Evolutionary conservation across 2,329 filamentous ascomycete genomes (phyloP).

Genomic region (Orbilia ellipsospora): DNA sequence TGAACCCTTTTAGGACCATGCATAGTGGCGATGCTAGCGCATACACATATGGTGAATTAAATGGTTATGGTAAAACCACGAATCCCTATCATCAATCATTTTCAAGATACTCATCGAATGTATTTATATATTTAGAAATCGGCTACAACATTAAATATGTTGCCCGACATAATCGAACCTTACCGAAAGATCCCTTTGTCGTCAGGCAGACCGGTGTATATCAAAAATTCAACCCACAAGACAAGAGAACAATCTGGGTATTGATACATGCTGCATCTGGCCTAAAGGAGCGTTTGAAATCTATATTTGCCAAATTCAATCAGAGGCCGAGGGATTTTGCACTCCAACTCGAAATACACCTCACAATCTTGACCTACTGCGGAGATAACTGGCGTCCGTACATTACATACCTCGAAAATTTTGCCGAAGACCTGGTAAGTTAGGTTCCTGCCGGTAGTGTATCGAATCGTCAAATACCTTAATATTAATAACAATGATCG

Average conservation of each 20-base stretch:
- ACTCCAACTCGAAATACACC: slow-evolving; percentile 25
- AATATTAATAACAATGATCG: background rate
- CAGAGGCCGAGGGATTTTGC: slow-evolving; percentile 13
- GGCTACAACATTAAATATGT: slow-evolving; percentile 30
- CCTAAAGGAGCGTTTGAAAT: slow-evolving; percentile 17
- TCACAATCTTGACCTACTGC: slow-evolving; percentile 5
- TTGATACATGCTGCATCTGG: slow-evolving; percentile 19
- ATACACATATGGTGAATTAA: background rate
- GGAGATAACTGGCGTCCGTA: slow-evolving; percentile 23
- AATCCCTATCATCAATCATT: background rate
- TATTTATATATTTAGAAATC: slow-evolving; percentile 3
- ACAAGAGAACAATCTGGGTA: slow-evolving; percentile 9
- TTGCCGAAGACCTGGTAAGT: slow-evolving; percentile 22
- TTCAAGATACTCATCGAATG: too few species aligned
- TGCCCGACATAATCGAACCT: slow-evolving; percentile 16
- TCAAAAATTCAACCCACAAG: slow-evolving; percentile 15
- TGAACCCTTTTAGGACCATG: slow-evolving; percentile 9
- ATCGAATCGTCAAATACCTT: background rate
- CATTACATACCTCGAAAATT: slow-evolving; percentile 20
- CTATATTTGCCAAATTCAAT: slow-evolving; percentile 16
- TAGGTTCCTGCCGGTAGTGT: background rate
- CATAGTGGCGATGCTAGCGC: too few species aligned
- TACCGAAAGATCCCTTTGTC: slow-evolving; percentile 22
- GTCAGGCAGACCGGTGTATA: slow-evolving; percentile 22
- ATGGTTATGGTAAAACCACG: slow-evolving; percentile 12